These are phyloP conservation scores for Trametes sanguinea DNA, from an alignment of 768 basidiomycete genomes.

Conservation along the genomic window DNA sequence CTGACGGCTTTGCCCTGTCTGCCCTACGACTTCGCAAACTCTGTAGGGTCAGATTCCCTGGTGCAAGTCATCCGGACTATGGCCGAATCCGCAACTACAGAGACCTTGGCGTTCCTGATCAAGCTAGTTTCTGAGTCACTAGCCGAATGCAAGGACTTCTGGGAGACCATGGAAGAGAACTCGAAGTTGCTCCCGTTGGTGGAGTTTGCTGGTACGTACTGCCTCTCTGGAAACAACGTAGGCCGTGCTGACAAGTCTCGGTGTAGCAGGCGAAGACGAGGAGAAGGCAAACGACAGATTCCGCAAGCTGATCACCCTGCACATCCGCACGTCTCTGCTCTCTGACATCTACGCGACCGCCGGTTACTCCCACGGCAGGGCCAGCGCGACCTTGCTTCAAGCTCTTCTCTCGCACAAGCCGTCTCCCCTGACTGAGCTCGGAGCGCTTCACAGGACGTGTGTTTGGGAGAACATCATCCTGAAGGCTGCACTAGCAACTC, in stretches of 20 bases:
- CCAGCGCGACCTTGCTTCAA: slow-evolving; percentile 72
- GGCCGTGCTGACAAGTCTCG: neutral
- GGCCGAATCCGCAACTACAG: slow-evolving; percentile 80
- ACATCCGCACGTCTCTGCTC: slow-evolving; percentile 79
- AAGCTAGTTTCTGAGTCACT: slow-evolving; percentile 71
- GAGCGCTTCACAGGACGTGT: slow-evolving; percentile 76
- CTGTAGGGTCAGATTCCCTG: slow-evolving; percentile 82
- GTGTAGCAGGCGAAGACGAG: slow-evolving; percentile 45
- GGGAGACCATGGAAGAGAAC: slow-evolving; percentile 52
- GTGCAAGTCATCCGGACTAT: slow-evolving; percentile 88
- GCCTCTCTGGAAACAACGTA: neutral
- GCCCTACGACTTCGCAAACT: slow-evolving; percentile 86
- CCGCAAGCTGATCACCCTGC: slow-evolving; percentile 70
- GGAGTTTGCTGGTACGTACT: slow-evolving; percentile 47
- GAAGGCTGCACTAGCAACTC: slow-evolving; percentile 51
- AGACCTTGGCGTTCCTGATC: slow-evolving; percentile 71
- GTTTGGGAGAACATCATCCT: slow-evolving; percentile 88
- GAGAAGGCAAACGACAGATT: slow-evolving; percentile 62
- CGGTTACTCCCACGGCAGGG: slow-evolving; percentile 78
- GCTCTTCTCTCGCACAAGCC: slow-evolving; percentile 63
- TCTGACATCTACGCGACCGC: slow-evolving; percentile 87
- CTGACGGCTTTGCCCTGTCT: slow-evolving; percentile 83
- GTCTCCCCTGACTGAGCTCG: slow-evolving; percentile 67
- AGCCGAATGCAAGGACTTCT: slow-evolving; percentile 68
- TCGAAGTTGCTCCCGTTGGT: slow-evolving; percentile 69